Conservation (phyloP, 495 filamentous ascomycete species). For the Podospora comata region DNA sequence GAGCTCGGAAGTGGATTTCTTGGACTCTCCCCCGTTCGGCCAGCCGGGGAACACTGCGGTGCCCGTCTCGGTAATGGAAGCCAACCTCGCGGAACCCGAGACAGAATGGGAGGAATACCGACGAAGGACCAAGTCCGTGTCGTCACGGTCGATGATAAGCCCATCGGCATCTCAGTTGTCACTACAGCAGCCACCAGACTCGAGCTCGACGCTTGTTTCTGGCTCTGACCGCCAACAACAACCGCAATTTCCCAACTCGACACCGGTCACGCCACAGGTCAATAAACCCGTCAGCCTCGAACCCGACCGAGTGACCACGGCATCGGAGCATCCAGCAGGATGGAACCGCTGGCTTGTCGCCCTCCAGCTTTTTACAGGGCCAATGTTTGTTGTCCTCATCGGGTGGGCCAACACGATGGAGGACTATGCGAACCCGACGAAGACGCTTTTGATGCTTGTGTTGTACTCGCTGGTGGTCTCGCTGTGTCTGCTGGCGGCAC, state of each 20-base stretch:
- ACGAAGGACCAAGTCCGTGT: conserved; percentile 39
- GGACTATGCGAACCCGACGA: conserved; percentile 40
- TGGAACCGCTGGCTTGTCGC: conserved; percentile 92
- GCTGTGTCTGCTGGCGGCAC: conserved; percentile 55
- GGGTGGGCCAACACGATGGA: conserved; percentile 67
- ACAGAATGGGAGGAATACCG: conserved; percentile 55
- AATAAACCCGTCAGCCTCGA: conserved; percentile 27
- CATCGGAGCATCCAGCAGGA: conserved; percentile 43
- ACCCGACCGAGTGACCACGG: conserved; percentile 25
- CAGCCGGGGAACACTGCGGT: conserved; percentile 29
- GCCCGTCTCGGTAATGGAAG: conserved; percentile 32
- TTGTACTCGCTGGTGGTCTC: conserved; percentile 71
- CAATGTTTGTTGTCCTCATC: conserved; percentile 75
- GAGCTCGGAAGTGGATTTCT: conserved; percentile 36
- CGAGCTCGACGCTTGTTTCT: not conserved
- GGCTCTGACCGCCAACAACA: not conserved
- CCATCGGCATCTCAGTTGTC: conserved; percentile 18
- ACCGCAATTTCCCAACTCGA: not conserved
- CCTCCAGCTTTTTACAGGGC: conserved; percentile 82
- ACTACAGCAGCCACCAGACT: conserved; percentile 1
- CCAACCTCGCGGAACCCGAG: conserved; percentile 32
- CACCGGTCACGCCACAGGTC: conserved; percentile 4
- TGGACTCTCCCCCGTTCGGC: conserved; percentile 24
- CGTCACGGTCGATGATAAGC: conserved; percentile 19
- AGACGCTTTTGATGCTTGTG: conserved; percentile 55